Evolutionary conservation across 2,329 filamentous ascomycete species (phyloP).

Genomic region (Pestalotiopsis sp.): DNA sequence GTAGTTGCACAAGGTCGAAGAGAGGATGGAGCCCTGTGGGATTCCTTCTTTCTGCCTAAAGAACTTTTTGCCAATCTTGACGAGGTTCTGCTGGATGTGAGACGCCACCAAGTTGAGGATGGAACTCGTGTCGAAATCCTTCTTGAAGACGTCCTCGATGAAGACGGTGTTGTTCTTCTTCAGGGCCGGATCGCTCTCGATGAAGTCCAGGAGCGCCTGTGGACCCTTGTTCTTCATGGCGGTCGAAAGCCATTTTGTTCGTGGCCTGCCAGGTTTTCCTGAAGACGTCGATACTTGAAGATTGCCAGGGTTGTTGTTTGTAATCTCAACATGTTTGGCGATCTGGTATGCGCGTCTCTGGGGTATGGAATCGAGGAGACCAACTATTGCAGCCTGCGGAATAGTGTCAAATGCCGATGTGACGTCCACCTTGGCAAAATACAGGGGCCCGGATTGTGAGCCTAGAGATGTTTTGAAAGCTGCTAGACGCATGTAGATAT

Average conservation of each 20-base stretch:
- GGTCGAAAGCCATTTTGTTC: slow-evolving; percentile 54
- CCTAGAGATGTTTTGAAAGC: slow-evolving; percentile 62
- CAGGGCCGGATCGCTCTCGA: slow-evolving; percentile 41
- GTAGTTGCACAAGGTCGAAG: slow-evolving; percentile 87
- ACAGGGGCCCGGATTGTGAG: slow-evolving; percentile 53
- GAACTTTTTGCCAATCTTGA: slow-evolving; percentile 86
- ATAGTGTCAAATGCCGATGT: slow-evolving; percentile 94
- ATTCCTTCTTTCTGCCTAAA: slow-evolving; percentile 90
- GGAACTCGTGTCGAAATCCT: slow-evolving; percentile 55
- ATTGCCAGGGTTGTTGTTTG: slow-evolving; percentile 16
- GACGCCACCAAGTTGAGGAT: slow-evolving; percentile 73
- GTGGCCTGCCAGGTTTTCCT: slow-evolving; percentile 31
- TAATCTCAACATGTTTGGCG: slow-evolving; percentile 73
- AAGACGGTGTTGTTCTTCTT: slow-evolving; percentile 73
- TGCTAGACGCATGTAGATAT: slow-evolving; percentile 76
- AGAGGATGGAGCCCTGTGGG: slow-evolving; percentile 89
- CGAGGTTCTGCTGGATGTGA: slow-evolving; percentile 82
- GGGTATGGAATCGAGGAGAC: slow-evolving; percentile 63
- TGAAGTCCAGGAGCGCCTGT: slow-evolving; percentile 45
- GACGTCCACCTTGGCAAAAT: slow-evolving; percentile 92
- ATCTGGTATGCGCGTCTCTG: slow-evolving; percentile 68
- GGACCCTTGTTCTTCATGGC: slow-evolving; percentile 48
- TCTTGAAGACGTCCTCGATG: slow-evolving; percentile 67
- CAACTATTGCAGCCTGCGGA: slow-evolving; percentile 74
- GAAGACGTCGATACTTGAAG: slow-evolving; percentile 23